Evolutionary conservation across 2,329 filamentous ascomycete genomes (phyloP).

Genomic region (Diaporthe sp.): DNA sequence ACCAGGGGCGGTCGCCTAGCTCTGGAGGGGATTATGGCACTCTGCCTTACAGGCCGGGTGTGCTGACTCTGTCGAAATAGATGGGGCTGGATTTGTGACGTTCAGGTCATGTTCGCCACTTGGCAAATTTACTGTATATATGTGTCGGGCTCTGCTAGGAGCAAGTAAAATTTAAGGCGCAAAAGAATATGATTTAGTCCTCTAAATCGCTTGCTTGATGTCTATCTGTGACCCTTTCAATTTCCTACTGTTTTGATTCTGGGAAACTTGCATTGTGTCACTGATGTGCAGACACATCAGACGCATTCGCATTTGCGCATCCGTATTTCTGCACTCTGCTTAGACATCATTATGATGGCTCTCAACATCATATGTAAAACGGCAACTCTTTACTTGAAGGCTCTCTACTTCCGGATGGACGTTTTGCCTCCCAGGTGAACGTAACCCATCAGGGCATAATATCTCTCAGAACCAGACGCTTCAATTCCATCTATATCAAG

Average conservation of each 20-base stretch:
- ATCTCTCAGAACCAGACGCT: too few relatives aligned
- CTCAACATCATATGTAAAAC: too few relatives aligned
- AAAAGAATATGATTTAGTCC: too few relatives aligned
- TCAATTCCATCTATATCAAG: neutral
- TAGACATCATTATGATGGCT: too few relatives aligned
- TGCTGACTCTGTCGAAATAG: slow-evolving; percentile 60
- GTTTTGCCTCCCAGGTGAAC: neutral
- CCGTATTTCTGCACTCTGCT: too few relatives aligned
- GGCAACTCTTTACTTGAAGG: neutral
- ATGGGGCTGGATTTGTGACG: neutral
- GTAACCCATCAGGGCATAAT: neutral
- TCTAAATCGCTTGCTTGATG: too few relatives aligned
- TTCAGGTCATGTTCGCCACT: neutral
- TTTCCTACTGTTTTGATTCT: too few relatives aligned
- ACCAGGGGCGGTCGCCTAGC: slow-evolving; percentile 67
- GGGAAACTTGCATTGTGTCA: too few relatives aligned
- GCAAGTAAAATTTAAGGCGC: neutral
- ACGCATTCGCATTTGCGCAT: too few relatives aligned
- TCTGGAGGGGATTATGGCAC: slow-evolving; percentile 60
- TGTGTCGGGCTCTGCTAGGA: neutral
- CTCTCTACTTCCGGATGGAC: neutral
- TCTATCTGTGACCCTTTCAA: too few relatives aligned
- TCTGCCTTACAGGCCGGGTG: slow-evolving; percentile 66
- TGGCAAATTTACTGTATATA: neutral
- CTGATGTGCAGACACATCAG: too few relatives aligned